These are phyloP conservation scores for Phyllosticta citribraziliensis DNA, from an alignment of 2,329 filamentous ascomycete species.

Conservation along the genomic window DNA sequence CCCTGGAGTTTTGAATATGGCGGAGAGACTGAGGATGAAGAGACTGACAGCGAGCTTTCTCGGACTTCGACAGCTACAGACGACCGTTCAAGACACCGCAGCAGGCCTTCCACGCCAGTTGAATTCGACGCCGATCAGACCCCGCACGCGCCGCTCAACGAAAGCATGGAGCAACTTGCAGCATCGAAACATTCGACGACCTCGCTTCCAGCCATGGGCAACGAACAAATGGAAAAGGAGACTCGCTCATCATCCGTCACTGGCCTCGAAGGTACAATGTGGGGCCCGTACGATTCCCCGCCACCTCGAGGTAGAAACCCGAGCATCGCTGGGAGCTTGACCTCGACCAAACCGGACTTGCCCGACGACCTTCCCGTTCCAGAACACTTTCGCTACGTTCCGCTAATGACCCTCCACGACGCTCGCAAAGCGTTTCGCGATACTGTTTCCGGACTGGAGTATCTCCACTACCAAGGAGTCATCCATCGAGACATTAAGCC, in stretches of 20 bases:
- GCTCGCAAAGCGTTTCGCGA: slow-evolving; percentile 82
- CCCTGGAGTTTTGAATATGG: slow-evolving; percentile 83
- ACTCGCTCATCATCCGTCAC: slow-evolving; percentile 21
- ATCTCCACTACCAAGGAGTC: slow-evolving; percentile 54
- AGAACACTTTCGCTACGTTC: slow-evolving; percentile 87
- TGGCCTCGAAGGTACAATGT: slow-evolving; percentile 70
- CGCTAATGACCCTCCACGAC: slow-evolving; percentile 78
- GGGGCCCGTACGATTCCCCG: slow-evolving; percentile 56
- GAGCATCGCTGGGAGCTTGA: slow-evolving; percentile 70
- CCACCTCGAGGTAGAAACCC: slow-evolving; percentile 58
- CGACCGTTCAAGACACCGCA: slow-evolving; percentile 4
- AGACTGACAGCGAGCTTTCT: slow-evolving; percentile 27
- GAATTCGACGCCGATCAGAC: slow-evolving; percentile 9
- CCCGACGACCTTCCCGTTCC: slow-evolving; percentile 60
- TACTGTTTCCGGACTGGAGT: slow-evolving; percentile 85
- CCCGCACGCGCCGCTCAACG: slow-evolving; percentile 9
- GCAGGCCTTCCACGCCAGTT: slow-evolving; percentile 1
- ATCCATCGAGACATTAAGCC: slow-evolving; percentile 44
- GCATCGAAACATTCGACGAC: slow-evolving; percentile 8
- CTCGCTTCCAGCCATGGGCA: slow-evolving; percentile 7
- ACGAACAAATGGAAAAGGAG: slow-evolving; percentile 1
- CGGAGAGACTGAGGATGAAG: slow-evolving; percentile 44
- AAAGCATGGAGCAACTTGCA: slow-evolving; percentile 1
- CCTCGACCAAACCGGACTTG: slow-evolving; percentile 37
- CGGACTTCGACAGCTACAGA: slow-evolving; percentile 25